These are phyloP conservation scores for Claviceps sp. DNA, from an alignment of 2,329 filamentous ascomycete genomes.

Conservation along the genomic window DNA sequence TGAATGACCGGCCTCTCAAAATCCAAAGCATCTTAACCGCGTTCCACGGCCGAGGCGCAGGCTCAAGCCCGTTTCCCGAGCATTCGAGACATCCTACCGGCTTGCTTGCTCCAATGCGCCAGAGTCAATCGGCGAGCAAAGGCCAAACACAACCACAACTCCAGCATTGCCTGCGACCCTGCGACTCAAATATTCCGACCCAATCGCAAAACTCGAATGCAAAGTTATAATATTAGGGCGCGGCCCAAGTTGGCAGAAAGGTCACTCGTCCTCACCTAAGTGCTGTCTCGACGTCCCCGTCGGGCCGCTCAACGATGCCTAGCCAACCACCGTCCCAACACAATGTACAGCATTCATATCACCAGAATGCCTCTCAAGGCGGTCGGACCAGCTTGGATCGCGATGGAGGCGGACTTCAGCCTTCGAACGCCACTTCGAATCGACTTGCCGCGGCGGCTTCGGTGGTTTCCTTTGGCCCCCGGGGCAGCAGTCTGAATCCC, in stretches of 20 bases:
- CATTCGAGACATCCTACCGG: not conserved
- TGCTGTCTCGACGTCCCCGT: conserved; percentile 17
- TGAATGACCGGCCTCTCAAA: not conserved
- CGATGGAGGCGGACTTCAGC: conserved; percentile 37
- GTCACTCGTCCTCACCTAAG: conserved; percentile 20
- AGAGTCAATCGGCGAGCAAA: not conserved
- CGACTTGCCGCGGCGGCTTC: conserved; percentile 41
- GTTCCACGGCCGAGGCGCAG: too few relatives aligned
- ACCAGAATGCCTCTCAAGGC: conserved; percentile 18
- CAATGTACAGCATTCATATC: conserved; percentile 20
- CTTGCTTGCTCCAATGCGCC: not conserved
- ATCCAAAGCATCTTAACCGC: too few relatives aligned
- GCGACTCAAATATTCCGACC: not conserved
- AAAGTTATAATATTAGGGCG: conserved; percentile 20
- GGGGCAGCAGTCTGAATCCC: conserved; percentile 57
- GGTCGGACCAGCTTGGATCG: conserved; percentile 39
- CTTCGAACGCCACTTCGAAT: conserved; percentile 27
- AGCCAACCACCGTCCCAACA: conserved; percentile 23
- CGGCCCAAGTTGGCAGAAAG: conserved; percentile 26
- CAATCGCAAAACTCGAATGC: conserved; percentile 22
- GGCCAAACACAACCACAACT: not conserved
- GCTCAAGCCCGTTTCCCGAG: too few relatives aligned
- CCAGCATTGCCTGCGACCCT: not conserved
- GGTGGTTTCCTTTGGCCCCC: conserved; percentile 48
- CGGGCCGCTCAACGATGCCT: conserved; percentile 19